phyloP scores from a whole-genome alignment of 805 yeast species.

The Barnettozyma pratensis region DNA sequence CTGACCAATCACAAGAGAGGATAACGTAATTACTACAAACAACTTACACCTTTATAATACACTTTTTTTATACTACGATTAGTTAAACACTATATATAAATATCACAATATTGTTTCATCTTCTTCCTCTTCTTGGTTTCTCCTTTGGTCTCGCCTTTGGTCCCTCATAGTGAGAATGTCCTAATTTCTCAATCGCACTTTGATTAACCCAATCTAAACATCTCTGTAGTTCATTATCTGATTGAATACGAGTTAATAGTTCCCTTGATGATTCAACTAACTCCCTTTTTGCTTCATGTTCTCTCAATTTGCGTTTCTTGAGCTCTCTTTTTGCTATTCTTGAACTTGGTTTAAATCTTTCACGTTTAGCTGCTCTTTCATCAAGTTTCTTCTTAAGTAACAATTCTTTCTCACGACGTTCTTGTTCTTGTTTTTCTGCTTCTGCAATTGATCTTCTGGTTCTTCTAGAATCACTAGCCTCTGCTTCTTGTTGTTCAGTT shows the following conservation, averaged over 20 bases:
- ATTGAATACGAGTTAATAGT: slow-evolving; percentile 29
- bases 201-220: slow-evolving; percentile 61
- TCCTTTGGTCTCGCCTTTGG: slow-evolving; percentile 1
- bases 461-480: slow-evolving; percentile 16
- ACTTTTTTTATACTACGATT: no score
- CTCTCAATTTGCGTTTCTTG: slow-evolving; percentile 27
- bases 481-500: slow-evolving; percentile 6
- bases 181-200: slow-evolving; percentile 46
- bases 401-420: slow-evolving; percentile 14
- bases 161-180: slow-evolving; percentile 54
- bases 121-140: slow-evolving; percentile 8
- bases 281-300: slow-evolving; percentile 28
- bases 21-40: not conserved
- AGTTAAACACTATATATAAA: not conserved
- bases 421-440: slow-evolving; percentile 17
- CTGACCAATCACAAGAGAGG: slow-evolving; percentile 1
- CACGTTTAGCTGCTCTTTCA: slow-evolving; percentile 19
- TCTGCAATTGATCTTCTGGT: slow-evolving; percentile 24
- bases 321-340: slow-evolving; percentile 33
- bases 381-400: slow-evolving; percentile 3
- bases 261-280: slow-evolving; percentile 22
- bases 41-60: no score
- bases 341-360: slow-evolving; percentile 28
- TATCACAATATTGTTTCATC: not conserved
- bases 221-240: slow-evolving; percentile 38